Base-by-base conservation (phyloP, 2,329 filamentous ascomycete species). In the Claviceps purpurea region DNA sequence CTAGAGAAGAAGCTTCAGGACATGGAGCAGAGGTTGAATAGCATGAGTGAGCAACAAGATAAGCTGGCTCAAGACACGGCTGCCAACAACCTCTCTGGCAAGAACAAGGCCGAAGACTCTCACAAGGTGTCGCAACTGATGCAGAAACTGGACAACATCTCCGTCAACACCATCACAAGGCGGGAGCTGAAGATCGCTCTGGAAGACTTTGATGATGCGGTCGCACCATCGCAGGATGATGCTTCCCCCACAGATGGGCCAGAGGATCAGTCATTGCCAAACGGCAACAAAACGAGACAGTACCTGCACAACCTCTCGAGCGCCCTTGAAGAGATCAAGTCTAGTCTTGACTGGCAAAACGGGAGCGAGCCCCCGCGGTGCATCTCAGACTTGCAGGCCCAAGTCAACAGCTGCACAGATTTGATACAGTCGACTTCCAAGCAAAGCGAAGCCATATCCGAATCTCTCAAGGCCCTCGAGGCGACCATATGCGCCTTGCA, bases 1-100 rank as follows among this genome's bases (percentile, higher is more conserved):
- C 56, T 70, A 6, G 60, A 63, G 42, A 53, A 54, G 8, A 60
- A 59, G 34, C 51, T 63, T 7, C 59, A 64, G 8, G 56, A 64
- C 2, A 40, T 59, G 43, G 50, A 50, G 14, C 34, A 51, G 14
- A 55, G 38, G 18, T 30, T 55, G 14, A 57, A 30, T 10, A 57
- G 39, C 13, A 53, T 40, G 52, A 24, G 34, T 37, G 30, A 48
- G 38, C 39, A 24, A 14, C 50, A 53, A 13, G 41, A 24, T 14
- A 50, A 16, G 5, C 14, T 52, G 16, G 24, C 40, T 18, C 14
- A 20, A 26, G 42, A 50, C 10, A 20, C 16, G n/a, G 41, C 30
- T 14, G 38, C 14, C 16, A 24, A 39, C 8, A 34, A 6, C 13
- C n/a, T 22, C 4, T 34, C 39, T 24, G 18, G 34, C 7, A 43